Evolutionary conservation across 176 grass and related monocot genomes (phyloP), one percentile per base, ranked within the genome.

Genomic region (Eragrostis curvula): DNA sequence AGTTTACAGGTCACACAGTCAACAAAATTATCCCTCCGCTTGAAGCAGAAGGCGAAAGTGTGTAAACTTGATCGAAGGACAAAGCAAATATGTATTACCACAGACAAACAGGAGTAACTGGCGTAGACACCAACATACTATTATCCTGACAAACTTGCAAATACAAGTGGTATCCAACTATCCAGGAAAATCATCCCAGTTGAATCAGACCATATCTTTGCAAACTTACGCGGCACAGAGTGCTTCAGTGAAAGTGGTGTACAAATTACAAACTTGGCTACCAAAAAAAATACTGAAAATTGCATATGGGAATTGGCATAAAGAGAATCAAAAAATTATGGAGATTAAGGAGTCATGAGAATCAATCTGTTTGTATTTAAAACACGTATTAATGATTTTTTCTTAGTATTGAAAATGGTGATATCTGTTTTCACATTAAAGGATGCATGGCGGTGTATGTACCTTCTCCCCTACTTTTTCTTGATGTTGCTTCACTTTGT

Each of bases 381-480:
- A 84, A 45, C 47, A 64, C 27, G 8, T 7, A 32, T 64, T 29
- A 64, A 27, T 30, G 60, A 29, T 32, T 4, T 64, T 27, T 64
- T 13, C 16, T 63, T n/a, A n/a, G n/a, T 27, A 57, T 23, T 57
- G 12, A 1, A 25, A 60, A 25, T 13, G 10, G 23, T 28, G 58
- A 61, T 12, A 1, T 28, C 12, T 28, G 24, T 32, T 64, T 64
- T 64, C 60, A 64, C 60, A 32, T 64, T 64, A 64, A 64, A 8
- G 60, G 28, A 64, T 29, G 60, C 28, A 32, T 30, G 60, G 7
- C 32, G 27, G 81, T 67, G n/a, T 20, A 47, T 66, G 32, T 89
- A 98, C 95, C 92, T 93, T 98, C 64, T 98, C 92, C 17, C 91
- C 93, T 40, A 98, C 96, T 95, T 86, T 95, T 87, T 98, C 92